Base-by-base conservation (phyloP, 163 green algal genomes). In the Smithsoniella earleae region DNA sequence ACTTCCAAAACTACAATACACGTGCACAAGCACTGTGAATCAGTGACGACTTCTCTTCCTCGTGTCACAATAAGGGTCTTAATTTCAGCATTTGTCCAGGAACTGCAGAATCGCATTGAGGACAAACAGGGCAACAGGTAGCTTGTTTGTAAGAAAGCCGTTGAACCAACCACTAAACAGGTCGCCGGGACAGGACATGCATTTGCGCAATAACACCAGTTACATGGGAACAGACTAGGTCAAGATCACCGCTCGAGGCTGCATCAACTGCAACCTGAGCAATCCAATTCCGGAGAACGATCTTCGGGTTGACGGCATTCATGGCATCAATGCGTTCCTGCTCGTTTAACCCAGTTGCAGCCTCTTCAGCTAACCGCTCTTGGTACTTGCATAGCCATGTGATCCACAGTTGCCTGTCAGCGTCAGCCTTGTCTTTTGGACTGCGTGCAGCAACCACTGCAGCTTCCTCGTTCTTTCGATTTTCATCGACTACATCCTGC, bases 201-300 rank as follows among this genome's bases (percentile, higher is more conserved):
- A n/a, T n/a, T n/a, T n/a, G n/a, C n/a, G n/a, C n/a, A n/a, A n/a
- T n/a, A n/a, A n/a, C n/a, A n/a, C n/a, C n/a, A n/a, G n/a, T n/a
- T n/a, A n/a, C n/a, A n/a, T n/a, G n/a, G n/a, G n/a, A n/a, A n/a
- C n/a, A n/a, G n/a, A n/a, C n/a, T n/a, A n/a, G n/a, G n/a, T n/a
- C n/a, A n/a, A n/a, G 13, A 18, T 64, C 1, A 6, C 49, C 49
- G 8, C 49, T 25, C 16, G 49, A 64, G 16, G 49, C 49, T 36
- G 49, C 49, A 18, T 64, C 49, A 13, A 64, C 33, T 10, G 49
- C 49, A 13, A 64, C 49, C 13, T 64, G 49, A 64, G 49, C 49
- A 25, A 64, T 27, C 49, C 49, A 64, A 13, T 64, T 63, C 13
- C 49, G 49, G 1, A 64, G 49, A 13, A 64, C 49, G 5, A 64